A percentile compares a stretch with the other conserved stretches of the same genome.
Evolutionary conservation across 495 filamentous ascomycete genomes (phyloP).

Genomic region (Talaromyces stipitatus): DNA sequence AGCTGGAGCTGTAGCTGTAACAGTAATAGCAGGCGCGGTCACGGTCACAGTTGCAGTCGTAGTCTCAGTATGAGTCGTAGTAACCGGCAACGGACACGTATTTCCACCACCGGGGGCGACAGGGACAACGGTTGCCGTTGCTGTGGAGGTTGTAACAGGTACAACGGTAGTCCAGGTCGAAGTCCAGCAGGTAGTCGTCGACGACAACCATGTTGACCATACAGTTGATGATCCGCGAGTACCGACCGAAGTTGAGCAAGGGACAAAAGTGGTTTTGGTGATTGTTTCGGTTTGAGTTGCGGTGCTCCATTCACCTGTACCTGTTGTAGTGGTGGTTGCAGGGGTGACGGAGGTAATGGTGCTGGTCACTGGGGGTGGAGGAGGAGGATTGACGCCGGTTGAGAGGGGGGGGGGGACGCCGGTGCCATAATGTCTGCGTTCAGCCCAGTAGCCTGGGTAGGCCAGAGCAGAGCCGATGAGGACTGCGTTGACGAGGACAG

Average conservation of each 20-base stretch:
- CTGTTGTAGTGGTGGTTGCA: not conserved
- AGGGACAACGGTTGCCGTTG: not conserved
- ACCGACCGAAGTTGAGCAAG: not conserved
- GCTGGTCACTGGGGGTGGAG: not conserved
- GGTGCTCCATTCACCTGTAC: not conserved
- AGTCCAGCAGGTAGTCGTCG: not conserved
- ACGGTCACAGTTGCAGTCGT: not conserved
- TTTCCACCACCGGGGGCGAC: not conserved
- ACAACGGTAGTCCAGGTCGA: conserved; percentile 5
- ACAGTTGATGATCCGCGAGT: conserved; percentile 1
- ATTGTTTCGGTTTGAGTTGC: not conserved
- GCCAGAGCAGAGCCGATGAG: conserved; percentile 5
- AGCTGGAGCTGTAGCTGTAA: too few species aligned
- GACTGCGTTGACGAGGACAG: not conserved
- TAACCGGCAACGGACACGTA: not conserved
- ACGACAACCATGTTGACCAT: conserved; percentile 1
- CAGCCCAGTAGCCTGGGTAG: not conserved
- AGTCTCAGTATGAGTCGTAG: conserved; percentile 1
- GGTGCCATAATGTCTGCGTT: conserved; percentile 1
- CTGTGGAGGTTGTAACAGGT: not conserved
- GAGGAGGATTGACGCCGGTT: not conserved
- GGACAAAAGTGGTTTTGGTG: conserved; percentile 1
- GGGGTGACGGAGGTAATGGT: not conserved
- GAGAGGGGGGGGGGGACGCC: not conserved
- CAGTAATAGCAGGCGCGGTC: not conserved